These are phyloP conservation scores for Meyerozyma athensensis DNA, from an alignment of 1,139 yeast species.

Conservation along the genomic window DNA sequence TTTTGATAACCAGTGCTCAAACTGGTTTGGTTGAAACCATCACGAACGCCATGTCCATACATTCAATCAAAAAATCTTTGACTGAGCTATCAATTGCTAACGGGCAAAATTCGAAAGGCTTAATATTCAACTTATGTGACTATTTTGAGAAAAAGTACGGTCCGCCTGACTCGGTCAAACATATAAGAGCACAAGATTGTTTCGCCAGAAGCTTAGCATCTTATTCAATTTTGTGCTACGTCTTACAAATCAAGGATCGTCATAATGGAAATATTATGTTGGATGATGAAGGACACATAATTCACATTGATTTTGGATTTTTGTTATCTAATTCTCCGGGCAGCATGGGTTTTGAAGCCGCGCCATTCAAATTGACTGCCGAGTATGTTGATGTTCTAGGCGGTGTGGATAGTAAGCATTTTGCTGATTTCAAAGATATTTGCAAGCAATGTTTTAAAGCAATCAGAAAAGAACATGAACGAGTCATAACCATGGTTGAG, in stretches of 20 bases:
- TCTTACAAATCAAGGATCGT: conserved; percentile 88
- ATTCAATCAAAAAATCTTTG: conserved; percentile 86
- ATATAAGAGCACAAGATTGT: conserved; percentile 70
- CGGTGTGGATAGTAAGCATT: conserved; percentile 61
- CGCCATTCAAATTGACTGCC: conserved; percentile 86
- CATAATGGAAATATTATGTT: conserved; percentile 95
- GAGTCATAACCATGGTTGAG: conserved; percentile 75
- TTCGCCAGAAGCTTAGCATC: conserved; percentile 85
- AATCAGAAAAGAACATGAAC: conserved; percentile 66
- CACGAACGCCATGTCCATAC: conserved; percentile 87
- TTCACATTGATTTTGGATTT: conserved; percentile 95
- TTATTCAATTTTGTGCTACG: conserved; percentile 81
- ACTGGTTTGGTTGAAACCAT: conserved; percentile 94
- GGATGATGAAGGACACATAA: conserved; percentile 90
- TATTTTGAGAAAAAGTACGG: conserved; percentile 79
- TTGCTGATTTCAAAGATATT: conserved; percentile 51
- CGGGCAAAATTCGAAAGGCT: conserved; percentile 65
- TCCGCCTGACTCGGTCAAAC: conserved; percentile 43
- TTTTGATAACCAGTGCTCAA: conserved; percentile 81
- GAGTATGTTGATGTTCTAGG: conserved; percentile 88
- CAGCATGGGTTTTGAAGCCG: conserved; percentile 93
- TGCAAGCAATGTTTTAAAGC: conserved; percentile 71
- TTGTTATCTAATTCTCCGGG: conserved; percentile 92
- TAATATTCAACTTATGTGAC: conserved; percentile 67
- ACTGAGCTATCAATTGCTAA: conserved; percentile 66